phyloP scores from a whole-genome alignment of 768 basidiomycete species.

The Albatrellus ellisii region DNA sequence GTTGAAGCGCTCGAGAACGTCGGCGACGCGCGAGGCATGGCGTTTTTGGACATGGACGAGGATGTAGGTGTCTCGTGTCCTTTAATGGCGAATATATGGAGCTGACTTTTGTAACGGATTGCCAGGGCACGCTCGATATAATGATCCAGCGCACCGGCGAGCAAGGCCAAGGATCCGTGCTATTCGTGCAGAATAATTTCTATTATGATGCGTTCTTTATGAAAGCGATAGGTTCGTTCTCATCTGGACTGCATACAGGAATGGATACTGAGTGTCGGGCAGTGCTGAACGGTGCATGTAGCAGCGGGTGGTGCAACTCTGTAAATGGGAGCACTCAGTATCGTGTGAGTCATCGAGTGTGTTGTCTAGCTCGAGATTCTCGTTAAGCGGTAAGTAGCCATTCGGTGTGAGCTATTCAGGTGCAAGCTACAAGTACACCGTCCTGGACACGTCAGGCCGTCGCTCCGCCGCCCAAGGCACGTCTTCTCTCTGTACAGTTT shows the following conservation, averaged over 20 bases:
- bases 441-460: slow-evolving; percentile 79
- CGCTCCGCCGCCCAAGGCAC: slow-evolving; percentile 84
- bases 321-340: slow-evolving; percentile 46
- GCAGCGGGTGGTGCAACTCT: slow-evolving; percentile 63
- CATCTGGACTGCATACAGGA: too few species aligned
- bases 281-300: slow-evolving; percentile 92
- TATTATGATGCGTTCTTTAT: slow-evolving; percentile 99
- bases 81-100: background rate
- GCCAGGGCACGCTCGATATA: slow-evolving; percentile 86
- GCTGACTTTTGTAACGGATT: background rate
- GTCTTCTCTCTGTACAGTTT: slow-evolving; percentile 6
- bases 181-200: slow-evolving; percentile 93
- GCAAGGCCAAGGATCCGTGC: slow-evolving; percentile 45
- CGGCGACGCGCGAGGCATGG: slow-evolving; percentile 64
- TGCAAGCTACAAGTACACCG: slow-evolving; percentile 93
- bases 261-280: slow-evolving; percentile 2
- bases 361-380: background rate
- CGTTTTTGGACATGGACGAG: slow-evolving; percentile 90
- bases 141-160: slow-evolving; percentile 74
- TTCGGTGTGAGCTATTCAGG: slow-evolving; percentile 93
- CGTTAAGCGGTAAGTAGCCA: slow-evolving; percentile 36
- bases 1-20: slow-evolving; percentile 49
- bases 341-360: slow-evolving; percentile 39
- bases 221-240: slow-evolving; percentile 73
- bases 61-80: slow-evolving; percentile 48